Percentiles rank a stretch among this genome's conserved stretches.
Evolutionary conservation across 2,329 filamentous ascomycete genomes (phyloP).

Genomic region (Xylariales sp.): DNA sequence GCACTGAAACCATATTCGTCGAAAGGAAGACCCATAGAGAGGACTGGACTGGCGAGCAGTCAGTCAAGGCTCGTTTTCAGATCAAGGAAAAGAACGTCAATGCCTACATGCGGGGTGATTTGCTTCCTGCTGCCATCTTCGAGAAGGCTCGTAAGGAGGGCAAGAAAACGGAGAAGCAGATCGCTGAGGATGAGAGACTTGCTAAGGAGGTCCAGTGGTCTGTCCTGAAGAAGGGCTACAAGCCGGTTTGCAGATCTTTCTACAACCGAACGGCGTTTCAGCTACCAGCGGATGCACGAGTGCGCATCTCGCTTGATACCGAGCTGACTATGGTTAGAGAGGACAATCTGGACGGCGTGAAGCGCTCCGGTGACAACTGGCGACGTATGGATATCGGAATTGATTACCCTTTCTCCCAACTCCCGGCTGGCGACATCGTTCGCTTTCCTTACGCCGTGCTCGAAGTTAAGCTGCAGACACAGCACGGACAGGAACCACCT

Average conservation of each 20-base stretch:
- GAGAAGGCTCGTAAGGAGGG: slow-evolving; percentile 94
- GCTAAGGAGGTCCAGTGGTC: slow-evolving; percentile 93
- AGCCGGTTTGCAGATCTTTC: slow-evolving; percentile 89
- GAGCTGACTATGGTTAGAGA: slow-evolving; percentile 94
- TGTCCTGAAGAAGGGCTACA: slow-evolving; percentile 78
- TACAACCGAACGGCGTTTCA: slow-evolving; percentile 99
- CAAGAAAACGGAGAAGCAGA: slow-evolving; percentile 89
- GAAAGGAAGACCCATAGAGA: slow-evolving; percentile 98
- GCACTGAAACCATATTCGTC: slow-evolving; percentile 90
- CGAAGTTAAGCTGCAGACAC: slow-evolving; percentile 96
- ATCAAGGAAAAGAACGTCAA: slow-evolving; percentile 98
- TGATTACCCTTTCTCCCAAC: slow-evolving; percentile 87
- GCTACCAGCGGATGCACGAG: slow-evolving; percentile 89
- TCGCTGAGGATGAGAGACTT: slow-evolving; percentile 84
- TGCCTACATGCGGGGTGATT: slow-evolving; percentile 76
- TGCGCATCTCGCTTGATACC: slow-evolving; percentile 94
- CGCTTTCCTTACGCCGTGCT: slow-evolving; percentile 94
- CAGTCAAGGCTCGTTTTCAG: slow-evolving; percentile 92
- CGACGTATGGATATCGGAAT: slow-evolving; percentile 95
- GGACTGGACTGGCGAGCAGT: slow-evolving; percentile 99
- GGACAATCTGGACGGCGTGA: slow-evolving; percentile 82
- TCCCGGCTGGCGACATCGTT: slow-evolving; percentile 79
- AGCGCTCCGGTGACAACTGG: slow-evolving; percentile 84
- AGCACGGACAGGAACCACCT: slow-evolving; percentile 88
- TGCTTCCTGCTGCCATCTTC: slow-evolving; percentile 85